Percentiles rank a stretch among this genome's conserved stretches.
Evolutionary conservation across 179 eudicot genomes (phyloP).

Genomic region (Gypsophila paniculata): DNA sequence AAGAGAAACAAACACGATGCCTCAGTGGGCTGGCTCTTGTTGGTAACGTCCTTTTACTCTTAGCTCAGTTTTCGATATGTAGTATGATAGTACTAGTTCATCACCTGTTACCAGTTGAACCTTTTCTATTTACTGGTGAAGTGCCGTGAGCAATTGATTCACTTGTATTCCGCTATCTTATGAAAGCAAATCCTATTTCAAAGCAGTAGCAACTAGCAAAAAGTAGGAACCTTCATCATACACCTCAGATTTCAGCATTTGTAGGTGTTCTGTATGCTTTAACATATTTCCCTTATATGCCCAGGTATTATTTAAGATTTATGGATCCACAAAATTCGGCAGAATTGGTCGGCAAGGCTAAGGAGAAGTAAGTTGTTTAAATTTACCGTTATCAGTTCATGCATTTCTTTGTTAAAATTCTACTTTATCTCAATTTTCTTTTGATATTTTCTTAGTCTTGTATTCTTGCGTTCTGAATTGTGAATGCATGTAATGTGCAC

Average conservation of each 20-base stretch:
- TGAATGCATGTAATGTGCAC: background rate
- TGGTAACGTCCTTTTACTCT: slow-evolving; percentile 49
- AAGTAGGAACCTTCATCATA: background rate
- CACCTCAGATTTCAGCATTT: background rate
- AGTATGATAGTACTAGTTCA: background rate
- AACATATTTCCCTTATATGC: slow-evolving; percentile 18
- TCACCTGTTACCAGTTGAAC: background rate
- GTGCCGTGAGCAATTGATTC: background rate
- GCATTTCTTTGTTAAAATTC: background rate
- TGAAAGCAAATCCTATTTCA: background rate
- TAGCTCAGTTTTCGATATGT: background rate
- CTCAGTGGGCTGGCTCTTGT: slow-evolving; percentile 99
- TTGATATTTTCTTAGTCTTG: background rate
- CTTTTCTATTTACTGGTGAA: background rate
- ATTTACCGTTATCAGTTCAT: background rate
- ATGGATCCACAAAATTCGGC: slow-evolving; percentile 88
- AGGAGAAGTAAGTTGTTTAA: slow-evolving; percentile 58
- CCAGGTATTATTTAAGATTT: slow-evolving; percentile 95
- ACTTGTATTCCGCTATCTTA: background rate
- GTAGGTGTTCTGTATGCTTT: background rate
- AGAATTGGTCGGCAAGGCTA: slow-evolving; percentile 71
- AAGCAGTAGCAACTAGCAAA: too few relatives aligned
- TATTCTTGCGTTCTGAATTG: background rate
- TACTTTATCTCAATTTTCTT: background rate
- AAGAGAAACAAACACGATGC: slow-evolving; percentile 98